phyloP scores from a whole-genome alignment of 1,284 basidiomycete genomes.

The Hemileia vastatrix region DNA sequence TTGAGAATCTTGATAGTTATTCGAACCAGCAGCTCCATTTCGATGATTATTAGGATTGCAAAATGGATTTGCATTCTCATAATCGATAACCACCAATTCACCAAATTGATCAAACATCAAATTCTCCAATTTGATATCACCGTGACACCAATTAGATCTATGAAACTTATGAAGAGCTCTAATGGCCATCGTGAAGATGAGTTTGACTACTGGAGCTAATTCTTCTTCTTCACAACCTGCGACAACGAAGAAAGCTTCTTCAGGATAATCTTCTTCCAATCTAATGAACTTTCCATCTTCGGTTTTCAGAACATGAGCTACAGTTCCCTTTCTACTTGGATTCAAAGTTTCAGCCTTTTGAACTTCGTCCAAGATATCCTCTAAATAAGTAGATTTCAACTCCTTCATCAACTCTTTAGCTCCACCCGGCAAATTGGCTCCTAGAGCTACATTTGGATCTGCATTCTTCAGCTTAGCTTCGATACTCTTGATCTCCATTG shows the following conservation, averaged over 20 bases:
- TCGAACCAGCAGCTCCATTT: background rate
- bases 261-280: conserved; percentile 41
- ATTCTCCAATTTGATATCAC: conserved; percentile 42
- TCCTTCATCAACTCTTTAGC: conserved; percentile 10
- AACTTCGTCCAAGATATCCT: conserved; percentile 39
- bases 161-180: conserved; percentile 34
- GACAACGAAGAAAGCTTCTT: conserved; percentile 42
- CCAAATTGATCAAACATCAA: conserved; percentile 39
- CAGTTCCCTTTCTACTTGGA: conserved; percentile 25
- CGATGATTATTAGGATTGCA: background rate
- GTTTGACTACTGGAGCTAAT: conserved; percentile 34
- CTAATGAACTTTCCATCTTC: conserved; percentile 38
- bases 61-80: conserved; percentile 41
- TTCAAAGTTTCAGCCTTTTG: conserved; percentile 41
- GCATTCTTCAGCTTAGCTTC: conserved; percentile 37
- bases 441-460: conserved; percentile 24
- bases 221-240: conserved; percentile 39
- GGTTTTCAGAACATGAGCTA: conserved; percentile 34
- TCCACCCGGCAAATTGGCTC: background rate
- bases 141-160: conserved; percentile 39
- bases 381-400: conserved; percentile 35
- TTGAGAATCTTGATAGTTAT: too few relatives aligned
- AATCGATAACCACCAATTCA: conserved; percentile 37
- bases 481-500: conserved; percentile 43
- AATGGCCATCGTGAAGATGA: conserved; percentile 36